A percentile compares a stretch with the other conserved stretches of the same genome.
These are phyloP conservation scores for Trichoderma sp. DNA, from an alignment of 2,329 filamentous ascomycete genomes.

Conservation along the genomic window DNA sequence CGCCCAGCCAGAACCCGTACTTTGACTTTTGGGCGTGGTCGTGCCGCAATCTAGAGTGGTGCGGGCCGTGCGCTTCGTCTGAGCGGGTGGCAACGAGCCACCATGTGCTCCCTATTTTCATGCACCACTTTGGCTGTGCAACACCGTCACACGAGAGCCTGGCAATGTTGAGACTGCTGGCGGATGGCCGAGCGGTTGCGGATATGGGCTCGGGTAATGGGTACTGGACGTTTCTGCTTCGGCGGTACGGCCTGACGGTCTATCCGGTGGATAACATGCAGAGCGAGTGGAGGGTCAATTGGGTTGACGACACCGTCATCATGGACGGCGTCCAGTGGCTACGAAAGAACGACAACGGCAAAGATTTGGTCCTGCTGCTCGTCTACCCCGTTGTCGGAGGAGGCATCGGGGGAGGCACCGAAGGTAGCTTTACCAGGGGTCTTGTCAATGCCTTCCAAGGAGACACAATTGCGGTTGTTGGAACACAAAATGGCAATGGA, in stretches of 20 bases:
- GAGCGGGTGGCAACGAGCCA: slow-evolving; percentile 57
- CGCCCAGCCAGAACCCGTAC: slow-evolving; percentile 59
- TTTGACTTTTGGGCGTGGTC: slow-evolving; percentile 66
- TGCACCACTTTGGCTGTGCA: slow-evolving; percentile 76
- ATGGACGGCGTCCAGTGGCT: slow-evolving; percentile 61
- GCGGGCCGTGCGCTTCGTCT: slow-evolving; percentile 55
- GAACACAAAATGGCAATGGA: slow-evolving; percentile 71
- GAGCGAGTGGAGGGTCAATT: slow-evolving; percentile 65
- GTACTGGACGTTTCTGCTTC: slow-evolving; percentile 73
- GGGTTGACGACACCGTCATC: slow-evolving; percentile 65
- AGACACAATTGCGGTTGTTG: slow-evolving; percentile 66
- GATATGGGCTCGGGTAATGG: slow-evolving; percentile 72
- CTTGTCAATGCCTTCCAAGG: slow-evolving; percentile 61
- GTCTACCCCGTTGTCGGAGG: slow-evolving; percentile 71
- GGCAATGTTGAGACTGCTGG: slow-evolving; percentile 56
- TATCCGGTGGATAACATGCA: slow-evolving; percentile 65
- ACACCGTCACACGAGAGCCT: slow-evolving; percentile 67
- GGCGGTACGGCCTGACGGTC: slow-evolving; percentile 54
- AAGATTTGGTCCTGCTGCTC: slow-evolving; percentile 61
- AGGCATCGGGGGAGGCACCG: slow-evolving; percentile 61
- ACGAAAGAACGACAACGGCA: slow-evolving; percentile 45
- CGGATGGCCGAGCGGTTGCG: slow-evolving; percentile 53
- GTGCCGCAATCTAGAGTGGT: slow-evolving; percentile 63
- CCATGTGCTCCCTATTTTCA: slow-evolving; percentile 68
- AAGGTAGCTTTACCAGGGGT: slow-evolving; percentile 62